A percentile compares a stretch with the other conserved stretches of the same genome.
phyloP scores from a whole-genome alignment of 371 early-diverging fungal species.

The Mortierella sp. region DNA sequence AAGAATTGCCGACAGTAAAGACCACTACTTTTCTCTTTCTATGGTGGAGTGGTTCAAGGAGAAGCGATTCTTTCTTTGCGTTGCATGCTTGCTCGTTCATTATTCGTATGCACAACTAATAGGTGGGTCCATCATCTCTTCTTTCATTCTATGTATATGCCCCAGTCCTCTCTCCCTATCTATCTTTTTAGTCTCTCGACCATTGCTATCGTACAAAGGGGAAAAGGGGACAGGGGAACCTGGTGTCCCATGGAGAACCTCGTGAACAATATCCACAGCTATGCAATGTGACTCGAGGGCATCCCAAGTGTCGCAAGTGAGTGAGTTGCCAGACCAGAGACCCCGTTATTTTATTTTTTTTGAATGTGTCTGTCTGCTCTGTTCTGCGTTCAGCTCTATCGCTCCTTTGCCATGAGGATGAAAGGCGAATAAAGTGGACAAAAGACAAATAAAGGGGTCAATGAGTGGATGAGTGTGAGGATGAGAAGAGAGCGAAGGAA shows the following conservation, averaged over 20 bases:
- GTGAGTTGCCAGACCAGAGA: neutral
- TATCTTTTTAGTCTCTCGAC: neutral
- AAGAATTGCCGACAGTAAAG: neutral
- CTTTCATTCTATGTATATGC: neutral
- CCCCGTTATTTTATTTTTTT: neutral
- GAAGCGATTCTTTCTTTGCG: neutral
- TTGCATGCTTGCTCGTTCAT: neutral
- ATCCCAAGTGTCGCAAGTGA: neutral
- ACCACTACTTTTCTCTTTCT: neutral
- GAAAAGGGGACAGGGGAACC: neutral
- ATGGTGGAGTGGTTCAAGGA: neutral
- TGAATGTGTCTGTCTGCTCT: neutral
- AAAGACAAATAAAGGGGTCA: neutral
- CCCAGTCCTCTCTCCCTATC: conserved; percentile 3
- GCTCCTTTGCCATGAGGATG: neutral
- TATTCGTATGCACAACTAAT: neutral
- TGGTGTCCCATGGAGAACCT: neutral
- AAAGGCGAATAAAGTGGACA: neutral
- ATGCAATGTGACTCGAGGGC: neutral
- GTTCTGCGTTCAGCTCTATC: neutral
- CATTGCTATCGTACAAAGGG: neutral
- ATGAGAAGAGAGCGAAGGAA: no score
- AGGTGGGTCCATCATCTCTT: neutral
- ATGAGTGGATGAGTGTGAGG: neutral
- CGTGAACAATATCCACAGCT: no score